These are phyloP conservation scores for Plasmodium gallinaceum DNA, from an alignment of 169 alveolate species.

Conservation along the genomic window DNA sequence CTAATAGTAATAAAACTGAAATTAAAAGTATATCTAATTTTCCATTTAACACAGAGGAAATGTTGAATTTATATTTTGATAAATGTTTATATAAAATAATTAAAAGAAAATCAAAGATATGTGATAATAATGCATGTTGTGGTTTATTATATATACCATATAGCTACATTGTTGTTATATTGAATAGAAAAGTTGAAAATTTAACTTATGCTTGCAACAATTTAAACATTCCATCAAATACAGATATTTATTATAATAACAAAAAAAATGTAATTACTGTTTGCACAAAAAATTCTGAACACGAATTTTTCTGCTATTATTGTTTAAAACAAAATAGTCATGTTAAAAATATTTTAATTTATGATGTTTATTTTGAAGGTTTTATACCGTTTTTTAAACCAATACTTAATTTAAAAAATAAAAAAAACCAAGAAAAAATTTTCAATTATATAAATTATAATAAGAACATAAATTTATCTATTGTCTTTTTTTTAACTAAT, in stretches of 20 bases:
- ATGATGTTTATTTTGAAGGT: constrained; percentile 70
- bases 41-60: not conserved
- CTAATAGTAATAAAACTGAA: not conserved
- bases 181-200: constrained; percentile 81
- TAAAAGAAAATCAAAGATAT: constrained; percentile 58
- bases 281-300: constrained; percentile 80
- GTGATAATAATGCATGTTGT: constrained; percentile 82
- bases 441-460: constrained; percentile 48
- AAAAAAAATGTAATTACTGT: constrained; percentile 83
- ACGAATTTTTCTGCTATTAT: constrained; percentile 81
- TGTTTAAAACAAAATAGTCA: constrained; percentile 78
- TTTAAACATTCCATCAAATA: constrained; percentile 80
- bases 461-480: constrained; percentile 42
- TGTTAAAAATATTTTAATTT: constrained; percentile 76
- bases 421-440: constrained; percentile 38
- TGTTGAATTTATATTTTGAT: constrained; percentile 36
- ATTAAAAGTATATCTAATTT: not conserved
- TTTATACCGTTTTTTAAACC: constrained; percentile 84
- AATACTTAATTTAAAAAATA: constrained; percentile 67
- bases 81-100: constrained; percentile 55
- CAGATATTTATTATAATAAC: constrained; percentile 86
- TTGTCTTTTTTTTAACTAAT: constrained; percentile 42
- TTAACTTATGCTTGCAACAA: constrained; percentile 78
- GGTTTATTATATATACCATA: constrained; percentile 85
- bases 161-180: constrained; percentile 82